These are phyloP conservation scores for Phytopythium ostracodes DNA, from an alignment of 352 stramenopile genomes.

Conservation along the genomic window DNA sequence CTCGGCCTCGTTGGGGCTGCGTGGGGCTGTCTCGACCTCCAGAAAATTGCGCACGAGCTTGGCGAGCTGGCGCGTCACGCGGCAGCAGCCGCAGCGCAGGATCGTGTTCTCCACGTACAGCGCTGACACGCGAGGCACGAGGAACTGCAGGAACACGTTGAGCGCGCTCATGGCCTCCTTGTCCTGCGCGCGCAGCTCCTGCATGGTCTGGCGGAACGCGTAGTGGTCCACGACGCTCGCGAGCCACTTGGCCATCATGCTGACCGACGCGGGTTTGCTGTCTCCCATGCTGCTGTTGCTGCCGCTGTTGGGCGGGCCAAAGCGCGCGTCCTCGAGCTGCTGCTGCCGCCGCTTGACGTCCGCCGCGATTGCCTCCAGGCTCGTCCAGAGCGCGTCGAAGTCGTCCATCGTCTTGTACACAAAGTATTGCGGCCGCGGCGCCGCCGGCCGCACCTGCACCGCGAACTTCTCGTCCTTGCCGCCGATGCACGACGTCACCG, in stretches of 20 bases:
- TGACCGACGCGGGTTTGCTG: conserved; percentile 18
- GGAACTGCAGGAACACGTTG: conserved; percentile 68
- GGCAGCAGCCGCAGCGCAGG: conserved; percentile 47
- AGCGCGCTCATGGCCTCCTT: conserved; percentile 74
- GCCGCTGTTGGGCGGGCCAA: not conserved
- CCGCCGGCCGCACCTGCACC: conserved; percentile 43
- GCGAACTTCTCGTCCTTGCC: conserved; percentile 79
- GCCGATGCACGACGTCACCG: conserved; percentile 76
- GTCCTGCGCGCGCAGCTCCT: conserved; percentile 52
- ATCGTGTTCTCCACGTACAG: conserved; percentile 57
- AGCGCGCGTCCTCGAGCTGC: conserved; percentile 4
- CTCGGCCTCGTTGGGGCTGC: conserved; percentile 13
- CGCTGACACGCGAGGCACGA: conserved; percentile 57
- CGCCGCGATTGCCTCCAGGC: conserved; percentile 48
- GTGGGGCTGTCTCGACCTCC: conserved; percentile 27
- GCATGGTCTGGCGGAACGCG: conserved; percentile 55
- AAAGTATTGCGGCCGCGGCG: conserved; percentile 51
- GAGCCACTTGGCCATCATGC: conserved; percentile 68
- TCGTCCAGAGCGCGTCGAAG: conserved; percentile 65
- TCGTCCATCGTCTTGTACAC: conserved; percentile 80
- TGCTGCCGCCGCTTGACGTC: conserved; percentile 41
- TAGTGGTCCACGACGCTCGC: conserved; percentile 73
- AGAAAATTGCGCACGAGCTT: conserved; percentile 64
- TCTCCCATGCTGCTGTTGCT: conserved; percentile 7
- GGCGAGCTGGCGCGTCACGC: conserved; percentile 47